Conservation (phyloP, 163 green algal genomes). For the Volvox carteri region DNA sequence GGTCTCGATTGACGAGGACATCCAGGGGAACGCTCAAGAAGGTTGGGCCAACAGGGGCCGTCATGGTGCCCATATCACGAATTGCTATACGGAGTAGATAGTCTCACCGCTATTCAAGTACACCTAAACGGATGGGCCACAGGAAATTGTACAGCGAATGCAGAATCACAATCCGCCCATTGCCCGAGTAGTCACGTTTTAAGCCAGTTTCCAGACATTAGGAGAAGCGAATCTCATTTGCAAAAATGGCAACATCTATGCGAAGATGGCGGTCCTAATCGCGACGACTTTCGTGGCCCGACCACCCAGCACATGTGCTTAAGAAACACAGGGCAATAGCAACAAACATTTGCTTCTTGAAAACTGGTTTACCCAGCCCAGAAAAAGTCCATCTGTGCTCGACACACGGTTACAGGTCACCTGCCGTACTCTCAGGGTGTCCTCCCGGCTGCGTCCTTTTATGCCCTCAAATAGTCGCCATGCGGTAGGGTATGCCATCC, state of each 20-base stretch:
- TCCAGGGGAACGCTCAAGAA: slow-evolving; percentile 28
- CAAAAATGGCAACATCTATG: slow-evolving; percentile 6
- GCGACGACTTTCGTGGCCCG: slow-evolving; percentile 1
- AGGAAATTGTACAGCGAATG: slow-evolving; percentile 9
- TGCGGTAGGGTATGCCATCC: not conserved
- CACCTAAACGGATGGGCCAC: slow-evolving; percentile 3
- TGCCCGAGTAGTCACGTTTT: not conserved
- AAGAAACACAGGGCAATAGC: not conserved
- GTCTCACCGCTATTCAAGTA: slow-evolving; percentile 1
- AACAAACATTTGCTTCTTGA: not conserved
- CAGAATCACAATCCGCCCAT: not conserved
- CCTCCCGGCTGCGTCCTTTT: too few species aligned
- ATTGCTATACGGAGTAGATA: slow-evolving; percentile 11
- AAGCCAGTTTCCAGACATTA: not conserved
- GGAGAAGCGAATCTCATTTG: not conserved
- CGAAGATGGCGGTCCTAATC: slow-evolving; percentile 36
- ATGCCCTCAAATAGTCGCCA: not conserved
- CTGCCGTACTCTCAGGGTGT: not conserved
- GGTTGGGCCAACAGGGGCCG: slow-evolving; percentile 9
- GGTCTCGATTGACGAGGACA: slow-evolving; percentile 27
- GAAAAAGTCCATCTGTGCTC: slow-evolving; percentile 12
- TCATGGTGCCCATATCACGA: slow-evolving; percentile 19
- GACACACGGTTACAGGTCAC: slow-evolving; percentile 10
- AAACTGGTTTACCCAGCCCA: not conserved
- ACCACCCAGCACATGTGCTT: not conserved